phyloP scores from a whole-genome alignment of 2,329 filamentous ascomycete genomes.

The Cladosporium sp. region DNA sequence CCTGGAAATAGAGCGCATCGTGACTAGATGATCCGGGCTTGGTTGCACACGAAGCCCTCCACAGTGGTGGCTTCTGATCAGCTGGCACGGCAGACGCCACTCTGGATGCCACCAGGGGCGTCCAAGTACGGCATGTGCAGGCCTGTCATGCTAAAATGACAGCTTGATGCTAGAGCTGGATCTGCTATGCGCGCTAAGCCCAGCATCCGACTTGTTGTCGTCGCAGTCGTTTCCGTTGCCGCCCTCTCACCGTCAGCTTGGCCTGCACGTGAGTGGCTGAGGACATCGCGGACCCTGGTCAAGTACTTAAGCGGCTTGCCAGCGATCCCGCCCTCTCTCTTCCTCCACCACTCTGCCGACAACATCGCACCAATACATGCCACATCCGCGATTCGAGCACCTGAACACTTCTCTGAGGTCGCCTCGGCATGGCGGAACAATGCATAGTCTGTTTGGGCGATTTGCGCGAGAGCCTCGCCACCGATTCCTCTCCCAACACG shows the following conservation, averaged over 20 bases:
- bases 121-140: neutral
- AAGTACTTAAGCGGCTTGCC: neutral
- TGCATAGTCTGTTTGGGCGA: slow-evolving; percentile 71
- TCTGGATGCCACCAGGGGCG: neutral
- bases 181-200: too few species aligned
- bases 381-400: slow-evolving; percentile 3
- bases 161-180: too few species aligned
- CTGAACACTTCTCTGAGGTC: neutral
- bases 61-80: slow-evolving; percentile 5
- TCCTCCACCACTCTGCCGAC: neutral
- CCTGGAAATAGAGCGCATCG: slow-evolving; percentile 3
- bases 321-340: neutral
- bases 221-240: neutral
- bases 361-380: slow-evolving; percentile 4
- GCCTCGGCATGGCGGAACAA: slow-evolving; percentile 55
- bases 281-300: neutral
- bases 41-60: slow-evolving; percentile 2
- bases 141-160: neutral
- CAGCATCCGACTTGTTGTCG: neutral
- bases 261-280: slow-evolving; percentile 10
- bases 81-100: slow-evolving; percentile 12
- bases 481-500: slow-evolving; percentile 14
- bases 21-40: neutral
- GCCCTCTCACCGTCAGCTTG: neutral
- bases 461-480: slow-evolving; percentile 56